A percentile compares a stretch with the other conserved stretches of the same genome.
Conservation (phyloP, 2,329 filamentous ascomycete species). For the Pseudogymnoascus sp. region DNA sequence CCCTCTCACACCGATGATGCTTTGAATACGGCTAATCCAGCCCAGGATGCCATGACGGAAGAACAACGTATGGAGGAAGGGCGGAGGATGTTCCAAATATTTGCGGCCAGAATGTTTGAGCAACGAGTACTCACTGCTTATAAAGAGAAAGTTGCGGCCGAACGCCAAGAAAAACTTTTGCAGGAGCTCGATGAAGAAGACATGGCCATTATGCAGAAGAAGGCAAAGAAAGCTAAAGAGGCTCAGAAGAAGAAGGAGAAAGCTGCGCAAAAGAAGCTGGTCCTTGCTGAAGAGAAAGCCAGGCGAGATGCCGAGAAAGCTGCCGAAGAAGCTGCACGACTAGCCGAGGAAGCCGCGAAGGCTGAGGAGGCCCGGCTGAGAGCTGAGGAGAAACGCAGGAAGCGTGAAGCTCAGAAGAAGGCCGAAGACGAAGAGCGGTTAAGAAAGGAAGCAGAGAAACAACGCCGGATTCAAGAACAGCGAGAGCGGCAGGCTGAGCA, state of each 20-base stretch:
- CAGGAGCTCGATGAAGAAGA: slow-evolving; percentile 86
- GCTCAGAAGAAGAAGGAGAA: slow-evolving; percentile 95
- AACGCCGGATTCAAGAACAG: slow-evolving; percentile 71
- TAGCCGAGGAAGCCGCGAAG: slow-evolving; percentile 68
- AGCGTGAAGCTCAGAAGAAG: slow-evolving; percentile 83
- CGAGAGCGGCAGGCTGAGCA: slow-evolving; percentile 76
- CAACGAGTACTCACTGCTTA: slow-evolving; percentile 95
- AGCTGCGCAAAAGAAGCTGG: slow-evolving; percentile 79
- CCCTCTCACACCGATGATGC: slow-evolving; percentile 13
- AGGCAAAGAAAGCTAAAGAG: slow-evolving; percentile 88
- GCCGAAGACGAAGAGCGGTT: slow-evolving; percentile 81
- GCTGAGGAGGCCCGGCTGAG: slow-evolving; percentile 72
- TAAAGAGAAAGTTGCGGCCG: slow-evolving; percentile 88
- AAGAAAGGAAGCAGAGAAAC: slow-evolving; percentile 77
- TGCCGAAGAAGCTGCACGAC: slow-evolving; percentile 70
- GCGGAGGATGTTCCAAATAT: slow-evolving; percentile 97
- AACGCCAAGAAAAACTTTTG: slow-evolving; percentile 82
- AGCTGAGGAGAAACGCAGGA: slow-evolving; percentile 83
- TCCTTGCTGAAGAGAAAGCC: slow-evolving; percentile 83
- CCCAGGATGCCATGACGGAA: slow-evolving; percentile 89
- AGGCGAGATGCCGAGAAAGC: slow-evolving; percentile 82
- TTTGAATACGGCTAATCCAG: slow-evolving; percentile 29
- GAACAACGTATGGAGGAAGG: slow-evolving; percentile 99
- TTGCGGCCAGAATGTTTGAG: slow-evolving; percentile 98
- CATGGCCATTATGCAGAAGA: slow-evolving; percentile 65